Conservation (phyloP, 1,284 basidiomycete species). For the Violaceomyces palustris region DNA sequence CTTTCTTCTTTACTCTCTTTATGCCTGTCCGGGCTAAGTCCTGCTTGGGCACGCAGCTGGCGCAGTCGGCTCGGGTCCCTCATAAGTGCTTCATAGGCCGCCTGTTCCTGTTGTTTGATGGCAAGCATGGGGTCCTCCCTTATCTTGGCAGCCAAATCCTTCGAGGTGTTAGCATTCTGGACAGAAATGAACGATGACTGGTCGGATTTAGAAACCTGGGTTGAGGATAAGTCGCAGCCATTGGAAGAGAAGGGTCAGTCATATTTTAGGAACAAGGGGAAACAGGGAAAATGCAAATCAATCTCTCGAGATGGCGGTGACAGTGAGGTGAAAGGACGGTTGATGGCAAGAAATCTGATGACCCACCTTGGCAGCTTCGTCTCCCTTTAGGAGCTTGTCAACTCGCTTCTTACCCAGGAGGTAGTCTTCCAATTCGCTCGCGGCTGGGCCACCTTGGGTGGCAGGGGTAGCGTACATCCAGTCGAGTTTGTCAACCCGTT, state of each 20-base stretch:
- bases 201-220: conserved; percentile 10
- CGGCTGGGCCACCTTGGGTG: conserved; percentile 71
- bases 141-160: conserved; percentile 86
- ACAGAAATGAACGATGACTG: conserved; percentile 20
- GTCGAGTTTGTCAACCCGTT: conserved; percentile 85
- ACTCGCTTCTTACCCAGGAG: conserved; percentile 96
- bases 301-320: too few relatives aligned
- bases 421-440: conserved; percentile 85
- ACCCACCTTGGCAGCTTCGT: conserved; percentile 71
- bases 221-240: too few relatives aligned
- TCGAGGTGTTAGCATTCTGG: conserved; percentile 67
- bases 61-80: conserved; percentile 81
- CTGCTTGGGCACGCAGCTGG: conserved; percentile 57
- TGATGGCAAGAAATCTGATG: too few relatives aligned
- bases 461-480: conserved; percentile 99
- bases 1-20: conserved; percentile 53
- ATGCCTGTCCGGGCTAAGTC: conserved; percentile 61
- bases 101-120: conserved; percentile 96
- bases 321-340: too few relatives aligned
- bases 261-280: neutral
- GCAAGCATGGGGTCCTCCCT: conserved; percentile 91
- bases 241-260: neutral
- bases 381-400: conserved; percentile 80
- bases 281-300: too few relatives aligned
- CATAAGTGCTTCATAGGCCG: conserved; percentile 80